These are phyloP conservation scores for Dioszegia hungarica DNA, from an alignment of 768 basidiomycete genomes.

Conservation along the genomic window DNA sequence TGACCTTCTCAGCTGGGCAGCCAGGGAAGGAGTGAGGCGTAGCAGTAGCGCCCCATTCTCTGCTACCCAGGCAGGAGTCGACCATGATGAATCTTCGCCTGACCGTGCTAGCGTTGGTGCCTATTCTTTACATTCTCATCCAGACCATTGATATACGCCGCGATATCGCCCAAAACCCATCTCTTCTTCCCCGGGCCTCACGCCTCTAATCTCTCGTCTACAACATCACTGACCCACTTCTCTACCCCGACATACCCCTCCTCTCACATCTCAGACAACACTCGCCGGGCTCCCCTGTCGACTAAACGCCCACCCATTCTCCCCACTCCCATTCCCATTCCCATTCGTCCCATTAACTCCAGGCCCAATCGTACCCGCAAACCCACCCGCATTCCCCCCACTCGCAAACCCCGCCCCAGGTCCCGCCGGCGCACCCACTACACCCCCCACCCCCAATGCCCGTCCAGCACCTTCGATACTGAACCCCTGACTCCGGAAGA, in stretches of 20 bases:
- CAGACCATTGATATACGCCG: too few species aligned
- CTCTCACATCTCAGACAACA: constrained; percentile 8
- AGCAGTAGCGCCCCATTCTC: too few species aligned
- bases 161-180: too few species aligned
- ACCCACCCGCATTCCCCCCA: background rate
- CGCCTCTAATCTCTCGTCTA: too few species aligned
- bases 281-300: constrained; percentile 34
- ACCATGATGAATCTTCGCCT: too few species aligned
- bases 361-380: background rate
- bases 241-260: background rate
- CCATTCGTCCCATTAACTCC: background rate
- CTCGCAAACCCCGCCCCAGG: background rate
- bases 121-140: too few species aligned
- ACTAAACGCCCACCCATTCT: constrained; percentile 1
- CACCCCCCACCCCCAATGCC: background rate
- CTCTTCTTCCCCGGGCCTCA: too few species aligned
- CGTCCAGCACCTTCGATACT: background rate
- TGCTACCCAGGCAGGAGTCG: too few species aligned
- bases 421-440: background rate
- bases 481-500: constrained; percentile 16
- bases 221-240: background rate
- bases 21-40: too few species aligned
- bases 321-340: constrained; percentile 9
- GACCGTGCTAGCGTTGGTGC: too few species aligned
- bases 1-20: too few species aligned